phyloP scores from a whole-genome alignment of 176 grass and related monocot genomes.

The Hyparrhenia diplandra region DNA sequence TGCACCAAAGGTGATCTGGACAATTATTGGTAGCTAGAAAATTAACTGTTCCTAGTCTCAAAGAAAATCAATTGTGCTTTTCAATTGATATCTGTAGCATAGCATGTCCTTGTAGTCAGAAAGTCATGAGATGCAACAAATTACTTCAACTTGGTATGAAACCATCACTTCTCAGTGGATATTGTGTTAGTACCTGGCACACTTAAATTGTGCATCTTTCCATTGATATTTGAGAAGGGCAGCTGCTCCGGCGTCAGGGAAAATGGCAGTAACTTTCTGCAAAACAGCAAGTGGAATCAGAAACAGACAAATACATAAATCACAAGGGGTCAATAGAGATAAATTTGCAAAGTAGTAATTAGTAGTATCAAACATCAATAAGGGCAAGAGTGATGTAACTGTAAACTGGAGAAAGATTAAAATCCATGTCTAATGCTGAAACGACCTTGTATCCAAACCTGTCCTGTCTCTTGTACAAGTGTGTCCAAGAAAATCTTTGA shows the following conservation, averaged over 20 bases:
- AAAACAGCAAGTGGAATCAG: conserved; percentile 15
- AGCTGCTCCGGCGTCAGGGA: conserved; percentile 85
- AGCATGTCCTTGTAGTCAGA: not conserved
- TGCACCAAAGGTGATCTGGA: not conserved
- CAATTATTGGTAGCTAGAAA: not conserved
- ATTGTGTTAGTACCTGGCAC: conserved; percentile 53
- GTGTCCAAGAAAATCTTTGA: conserved; percentile 86
- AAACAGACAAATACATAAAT: not conserved
- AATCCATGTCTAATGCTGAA: conserved; percentile 23
- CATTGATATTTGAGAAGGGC: conserved; percentile 90
- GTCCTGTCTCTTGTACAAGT: conserved; percentile 70
- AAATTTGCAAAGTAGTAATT: not conserved
- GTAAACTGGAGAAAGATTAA: not conserved
- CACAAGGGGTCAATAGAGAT: not conserved
- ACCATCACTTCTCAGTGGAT: not conserved
- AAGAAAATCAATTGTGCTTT: not conserved
- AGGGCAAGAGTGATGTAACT: not conserved
- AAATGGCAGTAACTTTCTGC: conserved; percentile 87
- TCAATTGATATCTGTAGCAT: not conserved
- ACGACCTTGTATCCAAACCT: conserved; percentile 64
- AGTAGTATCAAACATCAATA: not conserved
- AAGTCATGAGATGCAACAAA: not conserved
- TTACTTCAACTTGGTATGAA: not conserved
- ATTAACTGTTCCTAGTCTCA: not conserved
- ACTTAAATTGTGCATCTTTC: conserved; percentile 81